Conservation (phyloP, 2,329 filamentous ascomycete species). For the Metarhizium brunneum region DNA sequence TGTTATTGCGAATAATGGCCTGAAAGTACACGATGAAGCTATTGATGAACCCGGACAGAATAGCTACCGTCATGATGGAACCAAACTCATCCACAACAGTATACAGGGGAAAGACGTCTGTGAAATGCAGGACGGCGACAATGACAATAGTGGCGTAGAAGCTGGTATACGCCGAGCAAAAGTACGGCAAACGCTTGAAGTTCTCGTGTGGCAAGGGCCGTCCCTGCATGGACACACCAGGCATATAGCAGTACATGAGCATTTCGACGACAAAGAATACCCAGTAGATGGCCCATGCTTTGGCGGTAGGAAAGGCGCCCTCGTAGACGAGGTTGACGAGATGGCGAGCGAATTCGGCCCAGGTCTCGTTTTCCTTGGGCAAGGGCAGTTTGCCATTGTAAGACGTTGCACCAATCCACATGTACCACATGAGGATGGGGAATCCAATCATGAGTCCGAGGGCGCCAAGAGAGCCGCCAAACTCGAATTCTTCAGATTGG, state of each 20-base stretch:
- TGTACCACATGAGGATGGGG: conserved; percentile 91
- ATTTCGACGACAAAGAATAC: conserved; percentile 77
- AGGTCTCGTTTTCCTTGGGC: conserved; percentile 55
- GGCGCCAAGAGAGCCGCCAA: conserved; percentile 73
- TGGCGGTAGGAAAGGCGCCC: conserved; percentile 69
- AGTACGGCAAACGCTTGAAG: conserved; percentile 81
- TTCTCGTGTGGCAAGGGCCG: conserved; percentile 74
- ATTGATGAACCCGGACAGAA: conserved; percentile 78
- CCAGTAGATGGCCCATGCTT: conserved; percentile 92
- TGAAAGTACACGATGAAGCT: conserved; percentile 77
- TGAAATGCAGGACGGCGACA: conserved; percentile 62
- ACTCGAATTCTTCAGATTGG: conserved; percentile 57
- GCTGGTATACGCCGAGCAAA: conserved; percentile 79
- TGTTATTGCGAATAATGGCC: conserved; percentile 64
- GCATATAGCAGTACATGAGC: conserved; percentile 71
- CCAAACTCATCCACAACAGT: conserved; percentile 92
- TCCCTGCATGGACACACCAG: conserved; percentile 76
- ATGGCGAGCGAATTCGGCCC: conserved; percentile 60
- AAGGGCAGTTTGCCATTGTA: conserved; percentile 75
- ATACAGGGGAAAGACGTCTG: conserved; percentile 77
- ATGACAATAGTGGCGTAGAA: conserved; percentile 77
- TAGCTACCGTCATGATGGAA: conserved; percentile 81
- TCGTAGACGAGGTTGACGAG: conserved; percentile 65
- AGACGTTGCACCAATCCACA: conserved; percentile 93
- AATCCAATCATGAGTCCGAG: conserved; percentile 84